Evolutionary conservation across 768 basidiomycete species (phyloP).

Genomic region (Peribolospora kevripleyi): DNA sequence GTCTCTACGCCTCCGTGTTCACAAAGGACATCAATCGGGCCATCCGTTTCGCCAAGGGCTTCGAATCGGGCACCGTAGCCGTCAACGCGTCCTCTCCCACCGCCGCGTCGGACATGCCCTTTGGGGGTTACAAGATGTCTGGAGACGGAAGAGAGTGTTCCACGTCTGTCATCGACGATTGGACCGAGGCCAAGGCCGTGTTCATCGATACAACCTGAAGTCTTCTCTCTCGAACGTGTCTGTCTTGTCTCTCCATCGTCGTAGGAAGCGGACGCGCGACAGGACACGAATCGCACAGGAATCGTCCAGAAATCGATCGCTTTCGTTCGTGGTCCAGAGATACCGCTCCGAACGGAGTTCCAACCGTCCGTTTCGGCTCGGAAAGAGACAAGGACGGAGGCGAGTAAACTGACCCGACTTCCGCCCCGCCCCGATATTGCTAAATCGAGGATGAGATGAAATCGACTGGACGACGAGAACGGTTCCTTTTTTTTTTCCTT

Average conservation of each 20-base stretch:
- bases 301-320: too few relatives aligned
- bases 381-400: too few relatives aligned
- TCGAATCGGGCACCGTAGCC: conserved; percentile 1
- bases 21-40: conserved; percentile 4
- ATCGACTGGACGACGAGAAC: not conserved
- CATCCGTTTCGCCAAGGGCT: not conserved
- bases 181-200: not conserved
- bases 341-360: too few relatives aligned
- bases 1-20: conserved; percentile 1
- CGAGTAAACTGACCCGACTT: too few relatives aligned
- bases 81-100: not conserved
- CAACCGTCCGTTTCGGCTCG: too few relatives aligned
- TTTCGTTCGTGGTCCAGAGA: too few relatives aligned
- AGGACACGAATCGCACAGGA: too few relatives aligned
- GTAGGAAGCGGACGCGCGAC: not conserved
- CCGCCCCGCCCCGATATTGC: too few relatives aligned
- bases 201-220: not conserved
- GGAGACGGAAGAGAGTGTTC: conserved; percentile 1
- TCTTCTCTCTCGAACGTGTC: not conserved
- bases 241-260: not conserved
- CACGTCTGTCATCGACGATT: not conserved
- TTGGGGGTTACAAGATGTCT: conserved; percentile 2
- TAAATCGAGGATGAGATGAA: too few relatives aligned
- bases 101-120: conserved; percentile 4
- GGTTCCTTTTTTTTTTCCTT: not conserved